Conservation (phyloP, 768 basidiomycete species). For the Tylopilus subfusipes region DNA sequence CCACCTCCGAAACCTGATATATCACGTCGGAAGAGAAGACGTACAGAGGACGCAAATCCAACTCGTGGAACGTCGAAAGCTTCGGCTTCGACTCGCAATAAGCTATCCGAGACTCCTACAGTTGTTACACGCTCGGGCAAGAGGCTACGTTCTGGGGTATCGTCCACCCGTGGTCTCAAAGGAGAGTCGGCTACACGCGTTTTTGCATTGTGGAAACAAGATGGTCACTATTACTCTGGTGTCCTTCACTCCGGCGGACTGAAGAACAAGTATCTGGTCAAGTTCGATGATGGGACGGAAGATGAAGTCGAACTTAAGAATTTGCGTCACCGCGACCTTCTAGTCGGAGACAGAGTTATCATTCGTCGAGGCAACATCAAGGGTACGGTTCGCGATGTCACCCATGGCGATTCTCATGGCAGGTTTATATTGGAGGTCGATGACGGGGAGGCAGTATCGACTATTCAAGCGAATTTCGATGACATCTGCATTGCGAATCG, state of each 20-base stretch:
- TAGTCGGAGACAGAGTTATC: constrained; percentile 56
- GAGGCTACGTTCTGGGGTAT: constrained; percentile 38
- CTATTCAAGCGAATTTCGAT: constrained; percentile 29
- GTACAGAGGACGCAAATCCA: constrained; percentile 29
- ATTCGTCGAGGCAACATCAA: constrained; percentile 27
- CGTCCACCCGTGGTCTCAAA: constrained; percentile 18
- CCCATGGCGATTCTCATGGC: constrained; percentile 27
- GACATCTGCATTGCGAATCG: constrained; percentile 51
- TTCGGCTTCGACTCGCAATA: constrained; percentile 27
- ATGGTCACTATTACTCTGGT: constrained; percentile 61
- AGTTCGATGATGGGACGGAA: constrained; percentile 64
- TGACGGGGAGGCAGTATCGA: constrained; percentile 29
- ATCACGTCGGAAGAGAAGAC: constrained; percentile 49
- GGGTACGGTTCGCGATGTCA: constrained; percentile 33
- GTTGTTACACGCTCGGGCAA: constrained; percentile 35
- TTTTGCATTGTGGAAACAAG: constrained; percentile 65
- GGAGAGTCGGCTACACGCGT: constrained; percentile 48
- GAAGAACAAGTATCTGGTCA: constrained; percentile 41
- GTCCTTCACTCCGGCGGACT: constrained; percentile 39
- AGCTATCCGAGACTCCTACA: constrained; percentile 25
- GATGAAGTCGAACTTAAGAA: constrained; percentile 46
- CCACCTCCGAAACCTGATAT: constrained; percentile 19
- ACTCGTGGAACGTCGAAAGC: constrained; percentile 21
- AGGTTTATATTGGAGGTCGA: constrained; percentile 40
- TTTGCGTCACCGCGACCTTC: constrained; percentile 51